phyloP scores from a whole-genome alignment of 495 filamentous ascomycete genomes.

The Daldinia concentrica region DNA sequence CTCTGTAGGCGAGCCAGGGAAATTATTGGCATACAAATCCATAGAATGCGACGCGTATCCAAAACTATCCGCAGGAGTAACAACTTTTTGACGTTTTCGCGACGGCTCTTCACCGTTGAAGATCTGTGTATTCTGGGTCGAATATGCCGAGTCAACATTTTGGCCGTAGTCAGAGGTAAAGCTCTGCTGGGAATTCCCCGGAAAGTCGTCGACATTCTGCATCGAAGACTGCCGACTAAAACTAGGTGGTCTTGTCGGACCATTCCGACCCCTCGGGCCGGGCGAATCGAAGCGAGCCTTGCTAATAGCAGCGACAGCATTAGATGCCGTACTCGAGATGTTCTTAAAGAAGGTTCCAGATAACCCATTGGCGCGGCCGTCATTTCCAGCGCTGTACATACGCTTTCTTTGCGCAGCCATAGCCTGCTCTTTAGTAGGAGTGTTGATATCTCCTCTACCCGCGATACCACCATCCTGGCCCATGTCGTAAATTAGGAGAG shows the following conservation, averaged over 20 bases:
- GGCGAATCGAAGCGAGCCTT: slow-evolving; percentile 94
- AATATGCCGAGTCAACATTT: slow-evolving; percentile 58
- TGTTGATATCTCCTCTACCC: slow-evolving; percentile 72
- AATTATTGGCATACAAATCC: slow-evolving; percentile 58
- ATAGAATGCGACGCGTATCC: slow-evolving; percentile 60
- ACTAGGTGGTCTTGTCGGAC: slow-evolving; percentile 58
- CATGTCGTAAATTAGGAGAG: slow-evolving; percentile 89
- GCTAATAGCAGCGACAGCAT: slow-evolving; percentile 92
- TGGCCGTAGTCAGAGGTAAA: slow-evolving; percentile 57
- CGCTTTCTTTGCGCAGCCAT: slow-evolving; percentile 97
- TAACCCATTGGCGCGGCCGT: slow-evolving; percentile 71
- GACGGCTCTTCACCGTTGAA: slow-evolving; percentile 78
- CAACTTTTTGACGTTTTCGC: slow-evolving; percentile 72
- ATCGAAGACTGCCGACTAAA: slow-evolving; percentile 68
- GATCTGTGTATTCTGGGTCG: slow-evolving; percentile 50
- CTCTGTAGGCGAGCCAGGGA: slow-evolving; percentile 77
- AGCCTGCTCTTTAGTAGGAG: slow-evolving; percentile 98
- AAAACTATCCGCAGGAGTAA: slow-evolving; percentile 58
- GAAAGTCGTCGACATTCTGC: slow-evolving; percentile 63
- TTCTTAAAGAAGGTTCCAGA: slow-evolving; percentile 93
- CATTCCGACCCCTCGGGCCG: slow-evolving; percentile 67
- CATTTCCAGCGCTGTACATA: slow-evolving; percentile 74
- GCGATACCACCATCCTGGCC: slow-evolving; percentile 75
- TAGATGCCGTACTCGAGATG: slow-evolving; percentile 90
- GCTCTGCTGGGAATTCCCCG: slow-evolving; percentile 60